Conservation (phyloP, 2,329 filamentous ascomycete species). For the Raffaelea albimanens region DNA sequence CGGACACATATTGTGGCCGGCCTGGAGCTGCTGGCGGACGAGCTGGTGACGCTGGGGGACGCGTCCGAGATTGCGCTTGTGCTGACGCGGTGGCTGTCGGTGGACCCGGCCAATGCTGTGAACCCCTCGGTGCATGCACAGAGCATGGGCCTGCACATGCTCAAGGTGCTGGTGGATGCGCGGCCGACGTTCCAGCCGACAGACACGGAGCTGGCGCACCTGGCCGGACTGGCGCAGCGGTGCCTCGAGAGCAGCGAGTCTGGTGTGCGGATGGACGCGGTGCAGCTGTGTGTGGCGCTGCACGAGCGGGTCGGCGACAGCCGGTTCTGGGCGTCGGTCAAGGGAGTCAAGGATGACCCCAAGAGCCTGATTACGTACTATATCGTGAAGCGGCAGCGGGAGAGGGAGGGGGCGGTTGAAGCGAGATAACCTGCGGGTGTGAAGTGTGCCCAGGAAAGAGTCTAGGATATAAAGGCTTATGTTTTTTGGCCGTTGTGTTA, state of each 20-base stretch:
- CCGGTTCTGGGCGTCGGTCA: conserved; percentile 59
- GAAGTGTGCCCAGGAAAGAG: not conserved
- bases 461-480: not conserved
- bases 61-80: conserved; percentile 49
- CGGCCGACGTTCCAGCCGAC: conserved; percentile 35
- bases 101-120: no score
- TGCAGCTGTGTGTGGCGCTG: conserved; percentile 66
- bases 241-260: conserved; percentile 53
- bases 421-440: not conserved
- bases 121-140: conserved; percentile 35
- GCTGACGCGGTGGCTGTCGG: conserved; percentile 36
- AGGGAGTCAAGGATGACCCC: conserved; percentile 57
- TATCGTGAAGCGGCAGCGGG: conserved; percentile 60
- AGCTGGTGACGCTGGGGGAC: conserved; percentile 58
- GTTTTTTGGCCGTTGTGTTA: not conserved
- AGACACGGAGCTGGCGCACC: conserved; percentile 39
- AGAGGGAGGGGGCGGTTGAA: conserved; percentile 19
- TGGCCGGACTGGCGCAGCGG: conserved; percentile 41
- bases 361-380: conserved; percentile 75
- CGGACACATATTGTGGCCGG: conserved; percentile 65
- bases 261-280: conserved; percentile 63
- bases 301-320: conserved; percentile 52
- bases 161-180: conserved; percentile 49
- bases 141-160: conserved; percentile 54
- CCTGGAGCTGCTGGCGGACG: conserved; percentile 63